Conservation (phyloP, 345 rosid species). For the Heritiera fomes region DNA sequence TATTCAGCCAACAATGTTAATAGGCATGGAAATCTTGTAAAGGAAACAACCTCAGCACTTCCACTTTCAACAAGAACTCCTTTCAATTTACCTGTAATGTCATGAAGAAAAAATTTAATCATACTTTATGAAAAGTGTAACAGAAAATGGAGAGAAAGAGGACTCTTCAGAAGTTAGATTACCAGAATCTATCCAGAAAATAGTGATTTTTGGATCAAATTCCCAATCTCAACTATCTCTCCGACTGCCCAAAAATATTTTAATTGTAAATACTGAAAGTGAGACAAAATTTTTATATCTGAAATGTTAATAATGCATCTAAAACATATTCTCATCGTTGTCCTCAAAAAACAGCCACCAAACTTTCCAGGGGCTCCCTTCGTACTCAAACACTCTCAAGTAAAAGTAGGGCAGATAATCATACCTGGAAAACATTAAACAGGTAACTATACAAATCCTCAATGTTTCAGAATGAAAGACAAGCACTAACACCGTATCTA, state of each 20-base stretch:
- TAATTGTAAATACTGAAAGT: not conserved
- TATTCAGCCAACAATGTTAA: not conserved
- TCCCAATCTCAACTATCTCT: conserved; percentile 81
- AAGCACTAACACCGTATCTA: not conserved
- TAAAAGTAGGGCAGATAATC: conserved; percentile 93
- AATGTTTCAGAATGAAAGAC: conserved; percentile 20
- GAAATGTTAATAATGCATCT: not conserved
- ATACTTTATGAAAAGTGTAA: not conserved
- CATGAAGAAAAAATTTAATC: conserved; percentile 9
- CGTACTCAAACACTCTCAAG: conserved; percentile 88
- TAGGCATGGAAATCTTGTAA: not conserved
- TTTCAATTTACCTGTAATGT: conserved; percentile 74
- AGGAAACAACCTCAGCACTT: conserved; percentile 71
- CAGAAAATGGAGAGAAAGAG: conserved; percentile 11
- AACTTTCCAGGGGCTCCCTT: conserved; percentile 86
- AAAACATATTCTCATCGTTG: conserved; percentile 54
- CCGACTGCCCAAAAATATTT: conserved; percentile 61
- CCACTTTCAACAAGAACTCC: conserved; percentile 97
- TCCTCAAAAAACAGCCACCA: conserved; percentile 99
- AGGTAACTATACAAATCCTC: conserved; percentile 12
- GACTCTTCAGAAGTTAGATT: conserved; percentile 10
- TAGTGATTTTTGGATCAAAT: conserved; percentile 88
- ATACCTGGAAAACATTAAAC: conserved; percentile 50
- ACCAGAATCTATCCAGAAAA: conserved; percentile 97
- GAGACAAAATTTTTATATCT: not conserved